These are phyloP conservation scores for Cryptosporidium canis DNA, from an alignment of 169 alveolate genomes.

Conservation along the genomic window DNA sequence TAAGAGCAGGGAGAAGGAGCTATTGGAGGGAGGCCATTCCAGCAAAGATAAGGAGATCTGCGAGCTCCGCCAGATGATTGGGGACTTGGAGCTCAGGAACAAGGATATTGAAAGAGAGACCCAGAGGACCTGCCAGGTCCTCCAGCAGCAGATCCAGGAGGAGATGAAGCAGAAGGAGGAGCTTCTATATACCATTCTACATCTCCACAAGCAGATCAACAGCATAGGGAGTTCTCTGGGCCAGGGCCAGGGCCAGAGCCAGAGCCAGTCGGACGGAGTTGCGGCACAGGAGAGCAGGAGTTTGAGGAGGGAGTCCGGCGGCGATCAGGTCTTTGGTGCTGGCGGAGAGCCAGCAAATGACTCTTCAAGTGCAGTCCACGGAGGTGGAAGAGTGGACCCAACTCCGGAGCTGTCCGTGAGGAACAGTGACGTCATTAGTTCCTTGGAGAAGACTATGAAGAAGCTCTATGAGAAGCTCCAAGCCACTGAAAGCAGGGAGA, in stretches of 20 bases:
- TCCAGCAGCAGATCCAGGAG: constrained; percentile 64
- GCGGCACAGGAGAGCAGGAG: background rate
- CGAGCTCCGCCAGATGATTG: constrained; percentile 44
- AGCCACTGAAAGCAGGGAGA: constrained; percentile 53
- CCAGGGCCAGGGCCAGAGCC: background rate
- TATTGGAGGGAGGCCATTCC: background rate
- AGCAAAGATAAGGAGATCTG: constrained; percentile 23
- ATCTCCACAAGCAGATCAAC: constrained; percentile 57
- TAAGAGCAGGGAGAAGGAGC: constrained; percentile 51
- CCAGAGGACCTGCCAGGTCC: constrained; percentile 50
- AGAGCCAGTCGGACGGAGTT: background rate
- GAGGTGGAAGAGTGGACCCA: background rate
- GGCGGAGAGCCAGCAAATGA: background rate
- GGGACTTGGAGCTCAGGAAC: constrained; percentile 29
- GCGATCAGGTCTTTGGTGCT: background rate
- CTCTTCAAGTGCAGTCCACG: background rate
- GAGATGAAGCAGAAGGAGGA: constrained; percentile 69
- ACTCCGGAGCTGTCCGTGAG: background rate
- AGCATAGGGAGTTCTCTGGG: constrained; percentile 19
- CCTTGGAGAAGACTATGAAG: constrained; percentile 52
- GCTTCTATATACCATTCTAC: constrained; percentile 42
- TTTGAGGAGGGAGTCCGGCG: background rate
- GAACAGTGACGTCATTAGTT: constrained; percentile 8
- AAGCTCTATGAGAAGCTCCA: constrained; percentile 52
- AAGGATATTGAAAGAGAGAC: constrained; percentile 50